Conservation (phyloP, 2,329 filamentous ascomycete genomes). For the Trichophyton mentagrophytes region DNA sequence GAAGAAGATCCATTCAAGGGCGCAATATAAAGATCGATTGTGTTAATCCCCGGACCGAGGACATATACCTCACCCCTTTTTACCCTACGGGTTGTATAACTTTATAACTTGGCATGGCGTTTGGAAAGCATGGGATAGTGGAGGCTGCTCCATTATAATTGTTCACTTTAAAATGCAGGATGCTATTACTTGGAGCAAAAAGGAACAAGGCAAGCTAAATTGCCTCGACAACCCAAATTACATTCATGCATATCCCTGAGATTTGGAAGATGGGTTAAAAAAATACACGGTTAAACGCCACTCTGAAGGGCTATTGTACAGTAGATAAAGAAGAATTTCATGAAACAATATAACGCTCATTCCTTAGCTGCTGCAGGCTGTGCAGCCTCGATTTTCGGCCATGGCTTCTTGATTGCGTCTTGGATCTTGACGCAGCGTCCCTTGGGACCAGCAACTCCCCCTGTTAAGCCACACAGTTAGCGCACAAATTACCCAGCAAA, state of each 20-base stretch:
- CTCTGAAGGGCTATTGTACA: constrained; percentile 3
- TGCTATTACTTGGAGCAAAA: not conserved
- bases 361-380: not conserved
- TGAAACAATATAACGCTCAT: not conserved
- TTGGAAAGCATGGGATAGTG: not conserved
- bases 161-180: not conserved
- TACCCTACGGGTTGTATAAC: not conserved
- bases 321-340: constrained; percentile 3
- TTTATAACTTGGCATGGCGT: constrained; percentile 1
- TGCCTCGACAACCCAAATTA: not conserved
- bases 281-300: not conserved
- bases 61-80: not conserved
- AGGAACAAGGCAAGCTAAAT: not conserved
- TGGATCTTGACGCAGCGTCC: constrained; percentile 72
- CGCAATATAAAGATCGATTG: not conserved
- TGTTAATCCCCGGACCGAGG: not conserved
- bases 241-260: not conserved
- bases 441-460: constrained; percentile 74
- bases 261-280: not conserved
- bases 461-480: constrained; percentile 23
- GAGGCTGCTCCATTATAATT: not conserved
- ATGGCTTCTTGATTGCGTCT: constrained; percentile 81
- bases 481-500: not conserved
- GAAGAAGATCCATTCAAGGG: constrained; percentile 54
- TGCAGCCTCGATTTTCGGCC: constrained; percentile 40